Evolutionary conservation across 805 yeast genomes (phyloP).

Genomic region (Saturnispora silvae): DNA sequence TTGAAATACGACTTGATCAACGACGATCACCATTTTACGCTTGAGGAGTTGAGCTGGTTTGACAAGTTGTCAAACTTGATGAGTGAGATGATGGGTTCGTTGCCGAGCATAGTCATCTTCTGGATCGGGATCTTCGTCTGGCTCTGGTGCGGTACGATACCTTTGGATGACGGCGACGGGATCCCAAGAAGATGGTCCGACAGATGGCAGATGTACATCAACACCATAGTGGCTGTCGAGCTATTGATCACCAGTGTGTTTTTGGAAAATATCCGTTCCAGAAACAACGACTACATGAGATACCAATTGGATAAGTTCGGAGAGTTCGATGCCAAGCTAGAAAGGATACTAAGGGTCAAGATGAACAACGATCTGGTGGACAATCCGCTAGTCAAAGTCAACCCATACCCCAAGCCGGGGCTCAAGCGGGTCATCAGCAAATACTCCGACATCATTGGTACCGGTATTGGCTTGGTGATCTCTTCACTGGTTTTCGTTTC

Average conservation of each 20-base stretch:
- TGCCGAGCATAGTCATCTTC: slow-evolving; percentile 24
- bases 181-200: slow-evolving; percentile 22
- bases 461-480: slow-evolving; percentile 30
- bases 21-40: not conserved
- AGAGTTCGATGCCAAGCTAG: slow-evolving; percentile 24
- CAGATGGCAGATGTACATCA: slow-evolving; percentile 32
- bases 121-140: slow-evolving; percentile 31
- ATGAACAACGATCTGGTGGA: slow-evolving; percentile 7
- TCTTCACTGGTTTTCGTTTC: slow-evolving; percentile 25
- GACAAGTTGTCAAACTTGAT: slow-evolving; percentile 23
- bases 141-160: slow-evolving; percentile 28
- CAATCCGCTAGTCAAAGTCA: slow-evolving; percentile 24
- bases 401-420: slow-evolving; percentile 13
- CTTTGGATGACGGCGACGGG: slow-evolving; percentile 10
- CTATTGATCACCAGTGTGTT: slow-evolving; percentile 28
- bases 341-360: slow-evolving; percentile 9
- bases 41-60: slow-evolving; percentile 24
- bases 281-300: slow-evolving; percentile 26
- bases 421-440: slow-evolving; percentile 14
- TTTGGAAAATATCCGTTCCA: slow-evolving; percentile 30
- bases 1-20: not conserved
- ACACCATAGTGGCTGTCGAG: slow-evolving; percentile 32
- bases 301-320: slow-evolving; percentile 14
- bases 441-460: slow-evolving; percentile 34
- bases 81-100: slow-evolving; percentile 24